phyloP scores from a whole-genome alignment of 768 basidiomycete genomes.

The Cyclocybe aegerita region DNA sequence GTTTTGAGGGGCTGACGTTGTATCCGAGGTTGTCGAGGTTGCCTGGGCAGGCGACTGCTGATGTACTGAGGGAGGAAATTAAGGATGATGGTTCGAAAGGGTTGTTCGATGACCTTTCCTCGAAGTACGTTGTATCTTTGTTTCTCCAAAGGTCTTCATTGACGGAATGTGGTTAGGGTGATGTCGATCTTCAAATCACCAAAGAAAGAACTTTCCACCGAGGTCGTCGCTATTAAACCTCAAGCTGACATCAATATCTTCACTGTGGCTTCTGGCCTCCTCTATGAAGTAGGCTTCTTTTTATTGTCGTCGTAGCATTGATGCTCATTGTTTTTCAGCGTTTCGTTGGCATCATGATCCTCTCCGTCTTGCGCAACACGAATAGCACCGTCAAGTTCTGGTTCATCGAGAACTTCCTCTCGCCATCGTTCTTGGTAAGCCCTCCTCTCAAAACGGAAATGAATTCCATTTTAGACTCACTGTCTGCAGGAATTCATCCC shows the following conservation, averaged over 20 bases:
- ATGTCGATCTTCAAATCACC: constrained; percentile 40
- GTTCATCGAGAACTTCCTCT: constrained; percentile 99
- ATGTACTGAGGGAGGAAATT: constrained; percentile 64
- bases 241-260: constrained; percentile 98
- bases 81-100: constrained; percentile 31
- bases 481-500: constrained; percentile 83
- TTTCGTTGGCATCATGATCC: constrained; percentile 97
- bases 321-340: constrained; percentile 50
- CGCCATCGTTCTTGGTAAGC: constrained; percentile 90
- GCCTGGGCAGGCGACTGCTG: constrained; percentile 76
- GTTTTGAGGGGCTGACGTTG: constrained; percentile 87
- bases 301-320: neutral
- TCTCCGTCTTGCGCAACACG: constrained; percentile 93
- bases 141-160: constrained; percentile 11
- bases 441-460: neutral
- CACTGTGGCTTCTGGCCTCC: constrained; percentile 93
- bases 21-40: constrained; percentile 75
- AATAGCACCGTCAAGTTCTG: constrained; percentile 97
- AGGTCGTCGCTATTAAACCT: constrained; percentile 24
- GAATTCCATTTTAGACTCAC: neutral
- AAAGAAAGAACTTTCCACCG: constrained; percentile 25
- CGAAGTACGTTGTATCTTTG: constrained; percentile 41
- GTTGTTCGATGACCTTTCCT: constrained; percentile 46
- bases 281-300: constrained; percentile 77
- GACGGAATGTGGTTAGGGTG: constrained; percentile 29